Percentiles rank a stretch among this genome's conserved stretches.
These are phyloP conservation scores for Conticribra weissflogii DNA, from an alignment of 108 stramenopile species.

Conservation along the genomic window DNA sequence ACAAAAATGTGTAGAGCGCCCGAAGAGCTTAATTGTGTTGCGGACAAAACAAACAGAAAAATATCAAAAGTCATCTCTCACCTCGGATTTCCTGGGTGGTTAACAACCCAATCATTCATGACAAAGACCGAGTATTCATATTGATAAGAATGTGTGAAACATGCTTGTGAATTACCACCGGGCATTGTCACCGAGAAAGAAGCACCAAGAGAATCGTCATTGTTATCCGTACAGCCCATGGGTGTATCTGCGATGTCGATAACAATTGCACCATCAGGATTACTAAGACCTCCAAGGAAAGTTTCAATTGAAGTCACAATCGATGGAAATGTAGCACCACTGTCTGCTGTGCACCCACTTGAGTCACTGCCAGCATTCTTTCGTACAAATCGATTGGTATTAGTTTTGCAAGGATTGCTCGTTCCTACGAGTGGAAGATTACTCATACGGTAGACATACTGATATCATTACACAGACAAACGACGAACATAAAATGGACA, in stretches of 20 bases:
- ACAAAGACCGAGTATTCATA: conserved; percentile 27
- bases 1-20: no score
- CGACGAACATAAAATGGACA: no score
- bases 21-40: no score
- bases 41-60: background rate
- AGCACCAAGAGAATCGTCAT: conserved; percentile 15
- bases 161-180: background rate
- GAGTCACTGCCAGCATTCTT: conserved; percentile 21
- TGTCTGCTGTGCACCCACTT: conserved; percentile 8
- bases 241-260: conserved; percentile 6
- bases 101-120: conserved; percentile 12
- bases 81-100: background rate
- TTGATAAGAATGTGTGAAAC: conserved; percentile 32
- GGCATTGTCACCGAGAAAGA: conserved; percentile 20
- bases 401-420: conserved; percentile 15
- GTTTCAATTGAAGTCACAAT: conserved; percentile 7
- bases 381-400: no score
- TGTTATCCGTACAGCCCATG: conserved; percentile 7
- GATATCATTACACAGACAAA: no score
- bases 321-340: conserved; percentile 4
- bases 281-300: background rate
- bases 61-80: background rate
- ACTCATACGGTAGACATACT: conserved; percentile 32
- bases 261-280: conserved; percentile 5
- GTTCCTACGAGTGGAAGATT: conserved; percentile 32